A percentile compares a stretch with the other conserved stretches of the same genome.
Evolutionary conservation across 1,284 basidiomycete genomes (phyloP).

Genomic region (Tylopilus orsonianus): DNA sequence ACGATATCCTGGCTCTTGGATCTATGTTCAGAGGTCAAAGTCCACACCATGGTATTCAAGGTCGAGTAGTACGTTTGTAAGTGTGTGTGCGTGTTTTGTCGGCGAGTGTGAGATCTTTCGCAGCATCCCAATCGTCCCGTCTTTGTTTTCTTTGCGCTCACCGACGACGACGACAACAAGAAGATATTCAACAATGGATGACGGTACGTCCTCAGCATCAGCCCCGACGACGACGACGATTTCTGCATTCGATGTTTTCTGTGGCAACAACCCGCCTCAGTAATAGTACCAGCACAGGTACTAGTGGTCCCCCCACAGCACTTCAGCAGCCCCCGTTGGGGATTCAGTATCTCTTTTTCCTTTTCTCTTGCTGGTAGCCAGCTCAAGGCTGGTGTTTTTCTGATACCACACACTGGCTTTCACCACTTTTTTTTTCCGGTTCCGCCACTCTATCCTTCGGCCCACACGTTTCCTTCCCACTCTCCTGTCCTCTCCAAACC

Average conservation of each 20-base stretch:
- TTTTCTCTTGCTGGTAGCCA: constrained; percentile 25
- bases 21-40: too few relatives aligned
- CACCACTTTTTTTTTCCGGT: constrained; percentile 9
- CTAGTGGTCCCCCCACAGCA: constrained; percentile 31
- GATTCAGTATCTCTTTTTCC: constrained; percentile 17
- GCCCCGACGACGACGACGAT: constrained; percentile 45
- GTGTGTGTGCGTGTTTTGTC: constrained; percentile 25
- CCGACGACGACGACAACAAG: constrained; percentile 21
- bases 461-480: constrained; percentile 10
- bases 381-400: constrained; percentile 33
- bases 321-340: constrained; percentile 30
- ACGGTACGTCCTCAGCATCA: constrained; percentile 80
- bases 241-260: constrained; percentile 37
- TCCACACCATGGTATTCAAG: too few relatives aligned
- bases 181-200: constrained; percentile 60
- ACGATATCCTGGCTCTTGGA: too few relatives aligned
- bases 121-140: background rate
- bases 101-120: background rate
- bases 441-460: constrained; percentile 8
- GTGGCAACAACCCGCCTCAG: constrained; percentile 42
- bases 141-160: constrained; percentile 3
- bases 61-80: constrained; percentile 3
- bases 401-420: constrained; percentile 17
- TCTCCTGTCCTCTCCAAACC: constrained; percentile 28
- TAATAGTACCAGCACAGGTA: constrained; percentile 29